A percentile compares a stretch with the other conserved stretches of the same genome.
Conservation (phyloP, 352 stramenopile species). For the Plasmopara muralis region DNA sequence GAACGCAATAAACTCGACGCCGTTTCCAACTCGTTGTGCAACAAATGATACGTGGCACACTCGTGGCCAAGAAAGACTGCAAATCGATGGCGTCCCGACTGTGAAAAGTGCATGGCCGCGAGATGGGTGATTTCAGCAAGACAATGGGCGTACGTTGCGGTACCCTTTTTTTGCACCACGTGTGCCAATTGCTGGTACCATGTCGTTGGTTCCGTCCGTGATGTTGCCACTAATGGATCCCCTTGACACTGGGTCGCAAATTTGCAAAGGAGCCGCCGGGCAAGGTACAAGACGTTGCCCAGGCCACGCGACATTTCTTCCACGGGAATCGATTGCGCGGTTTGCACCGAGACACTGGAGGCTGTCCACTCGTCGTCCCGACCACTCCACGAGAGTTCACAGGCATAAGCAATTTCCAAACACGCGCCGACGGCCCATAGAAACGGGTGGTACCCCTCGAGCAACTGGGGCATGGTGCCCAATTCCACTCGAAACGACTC, state of each 20-base stretch:
- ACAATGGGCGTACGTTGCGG: conserved; percentile 37
- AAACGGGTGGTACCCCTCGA: conserved; percentile 48
- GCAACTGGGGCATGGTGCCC: conserved; percentile 12
- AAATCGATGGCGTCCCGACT: conserved; percentile 63
- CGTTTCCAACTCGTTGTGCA: conserved; percentile 49
- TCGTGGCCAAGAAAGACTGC: conserved; percentile 69
- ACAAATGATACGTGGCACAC: conserved; percentile 58
- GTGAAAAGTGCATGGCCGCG: conserved; percentile 69
- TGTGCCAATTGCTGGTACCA: conserved; percentile 57
- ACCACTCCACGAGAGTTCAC: conserved; percentile 66
- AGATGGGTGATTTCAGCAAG: conserved; percentile 69
- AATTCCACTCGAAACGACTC: conserved; percentile 40
- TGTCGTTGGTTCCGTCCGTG: not conserved
- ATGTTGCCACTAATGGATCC: not conserved
- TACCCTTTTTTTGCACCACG: conserved; percentile 29
- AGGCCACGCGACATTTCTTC: conserved; percentile 59
- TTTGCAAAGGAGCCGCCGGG: conserved; percentile 47
- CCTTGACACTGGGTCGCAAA: conserved; percentile 20
- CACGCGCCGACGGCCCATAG: conserved; percentile 69
- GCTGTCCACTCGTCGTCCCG: conserved; percentile 54
- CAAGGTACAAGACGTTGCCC: conserved; percentile 68
- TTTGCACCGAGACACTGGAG: conserved; percentile 36
- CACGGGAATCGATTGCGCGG: conserved; percentile 37
- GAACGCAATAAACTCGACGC: conserved; percentile 60
- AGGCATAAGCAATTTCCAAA: conserved; percentile 68